phyloP scores from a whole-genome alignment of 257 asterid species.

The Solanum chaucha region DNA sequence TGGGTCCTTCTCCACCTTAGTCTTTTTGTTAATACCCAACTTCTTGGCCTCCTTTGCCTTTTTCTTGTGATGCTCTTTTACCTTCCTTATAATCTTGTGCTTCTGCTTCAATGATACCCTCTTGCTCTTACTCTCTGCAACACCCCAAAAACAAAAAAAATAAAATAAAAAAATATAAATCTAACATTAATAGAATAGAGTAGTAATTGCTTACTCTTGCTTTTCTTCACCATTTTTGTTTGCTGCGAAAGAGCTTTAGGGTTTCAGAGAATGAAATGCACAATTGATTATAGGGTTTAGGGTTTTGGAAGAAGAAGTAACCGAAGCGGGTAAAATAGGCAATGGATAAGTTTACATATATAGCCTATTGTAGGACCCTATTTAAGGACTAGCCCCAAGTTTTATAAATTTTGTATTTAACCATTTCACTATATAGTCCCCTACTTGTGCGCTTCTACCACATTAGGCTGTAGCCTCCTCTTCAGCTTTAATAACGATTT shows the following conservation, averaged over 20 bases:
- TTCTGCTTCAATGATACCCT: conserved; percentile 75
- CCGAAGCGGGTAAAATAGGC: neutral
- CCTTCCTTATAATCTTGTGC: conserved; percentile 68
- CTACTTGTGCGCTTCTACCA: neutral
- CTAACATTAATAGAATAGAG: neutral
- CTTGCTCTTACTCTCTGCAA: conserved; percentile 88
- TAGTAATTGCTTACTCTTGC: conserved; percentile 45
- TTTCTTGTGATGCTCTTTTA: conserved; percentile 90
- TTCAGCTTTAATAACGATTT: neutral
- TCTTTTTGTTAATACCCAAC: conserved; percentile 44
- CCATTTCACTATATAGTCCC: too few species aligned
- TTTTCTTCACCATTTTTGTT: conserved; percentile 58
- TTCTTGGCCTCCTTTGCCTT: conserved; percentile 85
- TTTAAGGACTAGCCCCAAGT: neutral
- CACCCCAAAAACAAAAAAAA: neutral
- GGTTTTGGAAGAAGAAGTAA: neutral
- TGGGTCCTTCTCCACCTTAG: conserved; percentile 75
- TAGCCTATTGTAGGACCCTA: neutral
- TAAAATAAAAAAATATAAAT: neutral
- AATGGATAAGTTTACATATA: neutral
- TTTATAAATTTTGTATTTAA: neutral
- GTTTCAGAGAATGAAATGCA: neutral
- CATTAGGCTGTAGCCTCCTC: neutral
- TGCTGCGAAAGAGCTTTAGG: neutral
- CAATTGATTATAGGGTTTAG: neutral